Percentiles rank a stretch among this genome's conserved stretches.
Conservation (phyloP, 106 monocot species). For the Acanthochlamys bracteata region DNA sequence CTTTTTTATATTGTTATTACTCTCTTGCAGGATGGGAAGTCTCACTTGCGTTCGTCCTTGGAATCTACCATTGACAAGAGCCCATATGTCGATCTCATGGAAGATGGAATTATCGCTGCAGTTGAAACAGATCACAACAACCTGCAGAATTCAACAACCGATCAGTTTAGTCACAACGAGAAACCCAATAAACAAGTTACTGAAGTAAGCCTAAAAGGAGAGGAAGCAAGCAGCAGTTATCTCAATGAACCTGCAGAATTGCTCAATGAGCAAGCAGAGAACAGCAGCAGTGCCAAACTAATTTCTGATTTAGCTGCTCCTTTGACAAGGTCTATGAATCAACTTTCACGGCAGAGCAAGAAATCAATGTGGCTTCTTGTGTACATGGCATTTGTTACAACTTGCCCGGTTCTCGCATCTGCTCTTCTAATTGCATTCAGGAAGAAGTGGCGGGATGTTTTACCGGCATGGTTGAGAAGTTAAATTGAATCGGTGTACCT, state of each 20-base stretch:
- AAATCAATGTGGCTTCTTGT: slow-evolving; percentile 66
- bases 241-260: neutral
- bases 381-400: slow-evolving; percentile 69
- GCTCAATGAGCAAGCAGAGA: slow-evolving; percentile 5
- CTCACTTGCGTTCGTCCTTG: slow-evolving; percentile 22
- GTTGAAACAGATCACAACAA: slow-evolving; percentile 11
- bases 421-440: slow-evolving; percentile 29
- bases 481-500: slow-evolving; percentile 13
- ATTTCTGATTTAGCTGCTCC: slow-evolving; percentile 16
- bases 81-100: slow-evolving; percentile 65
- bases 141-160: neutral
- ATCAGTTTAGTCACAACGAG: neutral
- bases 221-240: neutral
- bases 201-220: neutral
- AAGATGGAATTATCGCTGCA: slow-evolving; percentile 66
- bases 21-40: neutral
- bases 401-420: slow-evolving; percentile 72
- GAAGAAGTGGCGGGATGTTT: slow-evolving; percentile 35
- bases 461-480: slow-evolving; percentile 18
- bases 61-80: slow-evolving; percentile 74
- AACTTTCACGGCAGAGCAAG: slow-evolving; percentile 34
- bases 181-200: neutral
- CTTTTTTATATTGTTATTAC: too few relatives aligned
- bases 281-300: slow-evolving; percentile 6
- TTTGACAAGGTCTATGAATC: slow-evolving; percentile 42